Percentiles rank a stretch among this genome's conserved stretches.
phyloP scores from a whole-genome alignment of 305 asterid species.

The Ilex paraguariensis region DNA sequence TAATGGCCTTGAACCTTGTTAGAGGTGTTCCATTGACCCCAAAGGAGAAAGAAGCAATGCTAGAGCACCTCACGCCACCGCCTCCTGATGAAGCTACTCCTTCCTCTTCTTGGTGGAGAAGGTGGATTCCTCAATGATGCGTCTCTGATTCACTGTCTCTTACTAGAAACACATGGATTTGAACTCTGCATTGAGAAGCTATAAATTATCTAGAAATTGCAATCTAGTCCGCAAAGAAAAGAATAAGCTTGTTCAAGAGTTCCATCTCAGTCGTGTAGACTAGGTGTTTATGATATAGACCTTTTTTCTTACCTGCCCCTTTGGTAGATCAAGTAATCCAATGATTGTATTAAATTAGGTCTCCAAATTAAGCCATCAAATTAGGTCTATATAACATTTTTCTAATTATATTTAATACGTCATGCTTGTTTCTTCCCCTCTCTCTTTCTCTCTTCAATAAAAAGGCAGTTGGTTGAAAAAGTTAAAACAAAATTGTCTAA shows the following conservation, averaged over 20 bases:
- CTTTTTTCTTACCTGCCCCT: too few species aligned
- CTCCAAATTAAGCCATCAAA: too few species aligned
- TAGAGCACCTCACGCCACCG: constrained; percentile 76
- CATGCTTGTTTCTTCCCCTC: too few species aligned
- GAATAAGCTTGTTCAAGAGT: neutral
- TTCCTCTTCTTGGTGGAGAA: constrained; percentile 63
- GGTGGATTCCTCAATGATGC: constrained; percentile 31
- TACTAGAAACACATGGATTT: too few species aligned
- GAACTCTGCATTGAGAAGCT: neutral
- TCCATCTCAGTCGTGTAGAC: neutral
- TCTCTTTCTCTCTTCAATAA: too few species aligned
- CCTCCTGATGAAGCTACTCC: constrained; percentile 23
- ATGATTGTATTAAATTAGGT: too few species aligned
- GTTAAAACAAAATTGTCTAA: too few species aligned
- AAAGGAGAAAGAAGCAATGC: constrained; percentile 74
- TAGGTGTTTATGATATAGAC: neutral
- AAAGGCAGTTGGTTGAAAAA: too few species aligned
- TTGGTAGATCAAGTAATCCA: too few species aligned
- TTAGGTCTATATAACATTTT: too few species aligned
- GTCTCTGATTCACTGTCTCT: neutral
- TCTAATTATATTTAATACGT: too few species aligned
- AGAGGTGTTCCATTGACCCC: constrained; percentile 83
- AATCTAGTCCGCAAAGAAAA: neutral
- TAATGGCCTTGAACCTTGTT: constrained; percentile 83
- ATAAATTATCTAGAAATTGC: too few species aligned